phyloP scores from a whole-genome alignment of 2,329 filamentous ascomycete species.

The Pseudocercospora fijiensis region DNA sequence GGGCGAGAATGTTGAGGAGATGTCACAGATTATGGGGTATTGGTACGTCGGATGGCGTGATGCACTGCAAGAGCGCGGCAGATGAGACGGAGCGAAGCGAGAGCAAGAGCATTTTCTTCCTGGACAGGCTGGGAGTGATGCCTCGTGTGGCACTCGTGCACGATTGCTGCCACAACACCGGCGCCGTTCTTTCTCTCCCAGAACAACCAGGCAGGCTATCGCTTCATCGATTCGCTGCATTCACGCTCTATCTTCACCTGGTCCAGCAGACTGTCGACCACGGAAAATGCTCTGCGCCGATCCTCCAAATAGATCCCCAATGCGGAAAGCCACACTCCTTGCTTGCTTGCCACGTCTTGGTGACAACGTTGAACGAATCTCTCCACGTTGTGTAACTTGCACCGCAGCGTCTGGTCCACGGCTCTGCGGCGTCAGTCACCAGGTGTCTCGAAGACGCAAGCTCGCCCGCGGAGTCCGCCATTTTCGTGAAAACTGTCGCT shows the following conservation, averaged over 20 bases:
- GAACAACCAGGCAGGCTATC: background rate
- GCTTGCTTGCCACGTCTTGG: constrained; percentile 8
- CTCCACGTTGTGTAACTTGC: constrained; percentile 15
- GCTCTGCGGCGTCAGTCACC: constrained; percentile 6
- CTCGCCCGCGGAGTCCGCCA: constrained; percentile 1
- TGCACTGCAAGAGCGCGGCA: background rate
- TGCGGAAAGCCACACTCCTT: constrained; percentile 7
- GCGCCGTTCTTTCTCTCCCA: background rate
- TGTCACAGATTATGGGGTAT: too few relatives aligned
- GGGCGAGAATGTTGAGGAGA: background rate
- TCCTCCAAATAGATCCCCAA: background rate
- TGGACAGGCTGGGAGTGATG: too few relatives aligned
- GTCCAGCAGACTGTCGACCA: background rate
- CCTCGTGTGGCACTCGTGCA: background rate
- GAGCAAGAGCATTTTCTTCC: background rate
- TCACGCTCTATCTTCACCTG: background rate
- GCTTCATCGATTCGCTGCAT: background rate
- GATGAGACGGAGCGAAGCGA: background rate
- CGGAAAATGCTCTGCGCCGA: background rate
- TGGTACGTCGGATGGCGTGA: background rate
- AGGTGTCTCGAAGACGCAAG: constrained; percentile 8
- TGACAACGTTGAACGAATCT: constrained; percentile 13
- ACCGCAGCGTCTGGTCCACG: constrained; percentile 6
- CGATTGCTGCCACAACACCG: background rate
- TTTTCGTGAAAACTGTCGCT: constrained; percentile 12